A percentile compares a stretch with the other conserved stretches of the same genome.
Conservation (phyloP, 2,329 filamentous ascomycete genomes). For the Chaetothyriales sp. region DNA sequence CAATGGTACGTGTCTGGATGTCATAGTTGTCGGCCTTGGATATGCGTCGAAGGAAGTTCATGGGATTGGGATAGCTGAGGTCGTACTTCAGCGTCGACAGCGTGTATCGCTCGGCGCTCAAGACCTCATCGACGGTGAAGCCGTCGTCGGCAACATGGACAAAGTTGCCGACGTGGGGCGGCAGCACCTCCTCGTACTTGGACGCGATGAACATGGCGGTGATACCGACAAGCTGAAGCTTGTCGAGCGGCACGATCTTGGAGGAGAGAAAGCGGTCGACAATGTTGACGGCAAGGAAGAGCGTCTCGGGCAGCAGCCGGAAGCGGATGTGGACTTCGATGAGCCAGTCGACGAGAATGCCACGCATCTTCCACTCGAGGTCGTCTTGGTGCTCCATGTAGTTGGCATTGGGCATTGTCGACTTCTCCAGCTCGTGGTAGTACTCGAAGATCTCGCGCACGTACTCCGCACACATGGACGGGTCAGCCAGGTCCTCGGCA, state of each 20-base stretch:
- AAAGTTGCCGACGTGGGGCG: constrained; percentile 93
- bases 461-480: constrained; percentile 95
- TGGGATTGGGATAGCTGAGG: constrained; percentile 95
- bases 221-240: constrained; percentile 89
- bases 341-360: constrained; percentile 94
- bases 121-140: constrained; percentile 86
- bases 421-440: constrained; percentile 68
- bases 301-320: constrained; percentile 84
- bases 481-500: constrained; percentile 77
- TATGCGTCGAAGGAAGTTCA: constrained; percentile 98
- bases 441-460: constrained; percentile 97
- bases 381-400: constrained; percentile 95
- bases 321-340: constrained; percentile 97
- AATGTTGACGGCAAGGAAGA: constrained; percentile 95
- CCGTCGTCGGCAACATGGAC: constrained; percentile 93
- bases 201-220: constrained; percentile 99
- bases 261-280: constrained; percentile 93
- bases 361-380: constrained; percentile 96
- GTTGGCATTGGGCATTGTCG: constrained; percentile 71
- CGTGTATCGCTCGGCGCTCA: constrained; percentile 93
- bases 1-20: constrained; percentile 90
- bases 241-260: constrained; percentile 91
- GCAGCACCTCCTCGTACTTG: constrained; percentile 97
- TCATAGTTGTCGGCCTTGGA: constrained; percentile 99
- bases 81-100: constrained; percentile 87